Evolutionary conservation across 2,329 filamentous ascomycete genomes (phyloP), one percentile per base, ranked within the genome.

Genomic region (Diaporthe eres): DNA sequence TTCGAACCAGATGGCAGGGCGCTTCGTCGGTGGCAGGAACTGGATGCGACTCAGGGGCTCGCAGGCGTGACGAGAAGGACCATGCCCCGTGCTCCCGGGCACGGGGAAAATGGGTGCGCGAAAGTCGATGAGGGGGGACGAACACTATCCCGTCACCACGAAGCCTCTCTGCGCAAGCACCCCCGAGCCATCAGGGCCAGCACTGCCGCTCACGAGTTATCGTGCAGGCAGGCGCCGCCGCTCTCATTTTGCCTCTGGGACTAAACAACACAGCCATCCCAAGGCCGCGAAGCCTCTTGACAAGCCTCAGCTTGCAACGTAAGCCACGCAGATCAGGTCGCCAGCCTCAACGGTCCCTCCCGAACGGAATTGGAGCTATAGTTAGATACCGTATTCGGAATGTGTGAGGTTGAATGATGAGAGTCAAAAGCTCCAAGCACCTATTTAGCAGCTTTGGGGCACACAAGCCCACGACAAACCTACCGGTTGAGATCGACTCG

Each of bases 261-360:
- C 53, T 55, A 19, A 17, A 6, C 65, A 9, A 8, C 65, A 70
- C 65, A 70, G 65, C 65, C 65, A 70, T 70, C 34, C 65, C 65
- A 70, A 70, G 49, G n/a, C 65, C 34, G 22, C 47, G 6, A 55
- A 70, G 65, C 65, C 65, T 28, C 65, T 39, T n/a, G 65, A 53
- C 65, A 42, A 28, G 34, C 34, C 37, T 42, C 49, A 70, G 49
- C 65, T 70, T 22, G 34, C 65, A 19, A 55, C 49, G 42, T 31
- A 15, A 70, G 34, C 65, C 65, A 42, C n/a, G 17, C 65, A 31
- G 34, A 28, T 28, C 34, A 28, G 12, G 22, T 25, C n/a, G 13
- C 15, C 65, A 31, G 65, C 65, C 9, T 28, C 34, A 37, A 55
- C 49, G 8, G 15, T 42, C 65, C 13, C 47, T 53, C n/a, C 5